phyloP scores from a whole-genome alignment of 2,329 filamentous ascomycete genomes.

The Talaromyces sp. region DNA sequence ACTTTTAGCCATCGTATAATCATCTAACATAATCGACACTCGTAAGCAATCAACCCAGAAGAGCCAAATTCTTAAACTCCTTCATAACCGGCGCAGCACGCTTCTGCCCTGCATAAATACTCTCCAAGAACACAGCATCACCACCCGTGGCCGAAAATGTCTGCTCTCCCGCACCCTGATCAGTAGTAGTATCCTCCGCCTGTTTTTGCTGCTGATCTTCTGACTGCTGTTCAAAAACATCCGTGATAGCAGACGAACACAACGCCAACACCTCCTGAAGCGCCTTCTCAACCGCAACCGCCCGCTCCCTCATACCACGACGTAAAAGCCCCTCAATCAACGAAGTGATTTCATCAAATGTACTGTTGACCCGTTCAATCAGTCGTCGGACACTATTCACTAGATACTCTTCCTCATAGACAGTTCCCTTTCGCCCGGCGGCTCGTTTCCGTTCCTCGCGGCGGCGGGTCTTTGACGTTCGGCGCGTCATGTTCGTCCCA shows the following conservation, averaged over 20 bases:
- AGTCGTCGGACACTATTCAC: constrained; percentile 80
- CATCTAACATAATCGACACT: neutral
- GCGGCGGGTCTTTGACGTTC: constrained; percentile 79
- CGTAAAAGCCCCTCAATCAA: constrained; percentile 73
- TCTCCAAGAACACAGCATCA: constrained; percentile 39
- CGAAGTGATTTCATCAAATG: constrained; percentile 65
- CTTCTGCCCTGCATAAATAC: constrained; percentile 34
- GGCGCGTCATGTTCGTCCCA: constrained; percentile 55
- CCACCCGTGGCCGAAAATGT: constrained; percentile 18
- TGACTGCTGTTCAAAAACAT: constrained; percentile 57
- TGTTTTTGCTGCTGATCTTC: constrained; percentile 21
- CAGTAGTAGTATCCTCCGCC: constrained; percentile 9
- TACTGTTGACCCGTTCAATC: constrained; percentile 71
- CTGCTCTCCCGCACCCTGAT: constrained; percentile 16
- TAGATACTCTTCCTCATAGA: constrained; percentile 97
- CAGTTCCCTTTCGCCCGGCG: constrained; percentile 87
- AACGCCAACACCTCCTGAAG: constrained; percentile 68
- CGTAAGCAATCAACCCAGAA: constrained; percentile 28
- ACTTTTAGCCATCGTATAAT: neutral
- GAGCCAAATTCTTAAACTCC: constrained; percentile 36
- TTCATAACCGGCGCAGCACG: constrained; percentile 49
- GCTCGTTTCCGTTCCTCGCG: constrained; percentile 94
- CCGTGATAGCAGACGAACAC: constrained; percentile 61
- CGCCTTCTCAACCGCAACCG: constrained; percentile 67
- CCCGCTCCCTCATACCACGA: constrained; percentile 81